Base-by-base conservation (phyloP, 2,329 filamentous ascomycete species). In the Paraphoma sp. region DNA sequence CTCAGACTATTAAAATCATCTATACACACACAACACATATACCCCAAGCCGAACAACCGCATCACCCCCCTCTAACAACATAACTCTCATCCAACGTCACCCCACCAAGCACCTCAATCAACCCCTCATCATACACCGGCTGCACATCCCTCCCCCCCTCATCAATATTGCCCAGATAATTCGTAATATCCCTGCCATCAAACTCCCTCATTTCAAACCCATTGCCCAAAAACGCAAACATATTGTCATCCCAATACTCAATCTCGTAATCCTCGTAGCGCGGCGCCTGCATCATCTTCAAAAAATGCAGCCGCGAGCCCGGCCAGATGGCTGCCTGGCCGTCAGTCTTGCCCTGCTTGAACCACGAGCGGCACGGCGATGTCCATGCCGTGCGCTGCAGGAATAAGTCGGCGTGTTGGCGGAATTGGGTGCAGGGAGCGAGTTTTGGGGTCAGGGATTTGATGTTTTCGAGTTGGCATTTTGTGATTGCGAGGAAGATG, bases 101-200 rank as follows among this genome's bases (percentile, higher is more conserved):
- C 4, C 78, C 76, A 1, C 77, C 79, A 44, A 81, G 52, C 45
- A 70, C 68, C 40, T 77, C 59, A 45, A 78, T 66, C 62, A 80
- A 53, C 14, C 72, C 69, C 47, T 78, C 69, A 38, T 76, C 78
- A 65, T 78, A 80, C 9, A 69, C 69, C 7, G 78, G 78, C 69
- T 80, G 77, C 40, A 72, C 68, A 66, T 80, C 78, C 45, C 59
- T 67, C 3, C 75, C 76, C 23, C 73, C 65, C 8, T 69, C 69
- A 60, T 79, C 71, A 55, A 79, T 53, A 45, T 59, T 62, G 0
- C 79, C 80, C 42, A 82, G 56, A 69, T 82, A 82, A 62, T 79
- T 72, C 40, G 79, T 81, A 18, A 81, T 75, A 67, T 81, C 80
- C 51, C 79, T 72, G n/a, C 79, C 80, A 68, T 82, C 79, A 65